Percentiles rank a stretch among this genome's conserved stretches.
phyloP scores from a whole-genome alignment of 2,329 filamentous ascomycete species.

The Aspergillus pseudoterreus region DNA sequence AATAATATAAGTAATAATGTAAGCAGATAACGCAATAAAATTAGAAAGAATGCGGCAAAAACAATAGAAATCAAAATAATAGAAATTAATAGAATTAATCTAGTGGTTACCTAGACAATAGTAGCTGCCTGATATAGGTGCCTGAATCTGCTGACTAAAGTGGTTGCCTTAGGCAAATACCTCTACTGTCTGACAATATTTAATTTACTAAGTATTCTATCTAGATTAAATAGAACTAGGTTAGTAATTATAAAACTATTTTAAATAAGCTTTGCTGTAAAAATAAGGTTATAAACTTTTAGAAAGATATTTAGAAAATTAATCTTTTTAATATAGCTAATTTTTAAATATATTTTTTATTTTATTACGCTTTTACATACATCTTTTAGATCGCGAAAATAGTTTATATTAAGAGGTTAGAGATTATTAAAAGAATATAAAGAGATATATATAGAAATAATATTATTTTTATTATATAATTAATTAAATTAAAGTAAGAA shows the following conservation, averaged over 20 bases:
- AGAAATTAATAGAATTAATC: too few relatives aligned
- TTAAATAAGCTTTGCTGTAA: too few relatives aligned
- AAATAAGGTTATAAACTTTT: background rate
- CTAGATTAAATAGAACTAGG: slow-evolving; percentile 2
- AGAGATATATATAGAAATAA: slow-evolving; percentile 9
- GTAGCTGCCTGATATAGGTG: too few relatives aligned
- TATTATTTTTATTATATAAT: slow-evolving; percentile 8
- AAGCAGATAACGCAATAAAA: too few relatives aligned
- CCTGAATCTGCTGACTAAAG: too few relatives aligned
- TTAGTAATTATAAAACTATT: slow-evolving; percentile 1
- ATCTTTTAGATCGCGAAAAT: background rate
- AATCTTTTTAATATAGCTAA: slow-evolving; percentile 6
- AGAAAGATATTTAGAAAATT: slow-evolving; percentile 4
- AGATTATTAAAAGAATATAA: background rate
- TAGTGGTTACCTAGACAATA: too few relatives aligned
- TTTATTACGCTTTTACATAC: background rate
- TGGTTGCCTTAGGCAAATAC: too few relatives aligned
- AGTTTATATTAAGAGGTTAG: background rate
- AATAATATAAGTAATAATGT: too few relatives aligned
- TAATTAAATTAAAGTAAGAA: slow-evolving; percentile 7
- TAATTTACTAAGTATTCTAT: background rate
- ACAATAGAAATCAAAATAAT: too few relatives aligned
- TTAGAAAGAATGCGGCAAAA: too few relatives aligned
- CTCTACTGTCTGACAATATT: too few relatives aligned
- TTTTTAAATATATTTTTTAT: background rate